Evolutionary conservation across 768 basidiomycete species (phyloP), one percentile per base, ranked within the genome.

Genomic region (Hygrophoropsis aurantiaca): DNA sequence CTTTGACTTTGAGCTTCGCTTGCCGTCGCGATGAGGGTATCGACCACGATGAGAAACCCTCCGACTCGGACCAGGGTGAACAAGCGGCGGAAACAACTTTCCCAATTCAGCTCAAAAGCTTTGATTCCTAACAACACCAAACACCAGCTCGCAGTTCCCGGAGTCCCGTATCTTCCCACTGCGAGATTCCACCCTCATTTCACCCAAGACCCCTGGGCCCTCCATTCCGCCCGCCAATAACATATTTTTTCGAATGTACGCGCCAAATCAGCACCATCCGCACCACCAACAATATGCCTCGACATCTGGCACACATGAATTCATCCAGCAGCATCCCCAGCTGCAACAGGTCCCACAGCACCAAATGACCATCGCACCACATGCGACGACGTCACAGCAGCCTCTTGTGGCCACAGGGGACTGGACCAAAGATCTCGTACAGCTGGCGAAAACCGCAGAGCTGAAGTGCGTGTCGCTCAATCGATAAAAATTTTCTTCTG

Each of bases 391-490:
- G 36, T 51, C 58, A 3, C 47, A 67, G n/a, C 57, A 59, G 5
- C 81, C 84, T n/a, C 67, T 90, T 42, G 75, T 92, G 40, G 87
- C 90, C 4, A 84, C 81, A 16, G 90, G 88, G 8, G 88, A 91
- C 64, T 92, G 90, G 90, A 90, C 87, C 21, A 86, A 85, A 56
- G 87, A 90, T 65, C 76, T 92, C 35, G 85, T 92, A 25, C 87
- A 91, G 43, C 76, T 92, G 10, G 90, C 90, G 5, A 91, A 88
- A 70, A 89, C 87, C 1, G 90, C 90, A 8, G 90, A 92, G 62
- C 76, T 92, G 58, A 92, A 92, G 90, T 92, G 64, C 56, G 87
- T 78, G 5, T 19, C 3, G 40, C 25, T 21, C 32, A 32, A 40
- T 38, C 34, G 19, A 40, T 13, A 13, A 7, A 13, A 8, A 11